Evolutionary conservation across 225 moss, liverwort and hornwort species (phyloP).

Genomic region (Pseudisothecium myosuroides): DNA sequence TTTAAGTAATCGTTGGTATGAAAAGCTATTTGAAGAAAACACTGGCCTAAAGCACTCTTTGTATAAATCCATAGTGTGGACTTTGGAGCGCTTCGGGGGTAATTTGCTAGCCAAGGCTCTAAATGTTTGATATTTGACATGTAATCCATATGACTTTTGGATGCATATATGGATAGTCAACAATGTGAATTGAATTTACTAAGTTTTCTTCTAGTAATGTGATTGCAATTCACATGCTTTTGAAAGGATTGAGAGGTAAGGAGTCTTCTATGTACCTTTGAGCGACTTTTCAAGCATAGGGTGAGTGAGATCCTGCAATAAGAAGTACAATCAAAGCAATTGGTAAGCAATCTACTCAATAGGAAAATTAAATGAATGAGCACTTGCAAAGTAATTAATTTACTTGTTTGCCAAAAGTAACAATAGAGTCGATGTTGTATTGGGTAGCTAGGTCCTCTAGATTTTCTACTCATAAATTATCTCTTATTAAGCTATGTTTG

Average conservation of each 20-base stretch:
- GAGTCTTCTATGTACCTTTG: constrained; percentile 6
- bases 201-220: background rate
- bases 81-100: accelerated
- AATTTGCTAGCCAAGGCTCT: background rate
- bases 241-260: background rate
- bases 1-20: background rate
- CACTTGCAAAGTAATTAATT: background rate
- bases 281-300: constrained; percentile 39
- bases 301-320: constrained; percentile 44
- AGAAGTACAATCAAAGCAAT: background rate
- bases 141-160: background rate
- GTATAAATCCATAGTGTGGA: background rate
- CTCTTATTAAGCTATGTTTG: background rate
- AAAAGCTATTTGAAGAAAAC: background rate
- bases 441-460: accelerated
- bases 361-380: accelerated
- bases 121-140: too few species aligned
- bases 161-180: background rate
- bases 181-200: background rate
- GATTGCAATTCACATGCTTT: background rate
- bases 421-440: background rate
- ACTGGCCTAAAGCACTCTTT: background rate
- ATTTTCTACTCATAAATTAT: background rate
- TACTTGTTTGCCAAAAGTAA: background rate
- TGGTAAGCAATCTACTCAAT: background rate